phyloP scores from a whole-genome alignment of 371 early-diverging fungal genomes.

The Funneliformis caledonium region DNA sequence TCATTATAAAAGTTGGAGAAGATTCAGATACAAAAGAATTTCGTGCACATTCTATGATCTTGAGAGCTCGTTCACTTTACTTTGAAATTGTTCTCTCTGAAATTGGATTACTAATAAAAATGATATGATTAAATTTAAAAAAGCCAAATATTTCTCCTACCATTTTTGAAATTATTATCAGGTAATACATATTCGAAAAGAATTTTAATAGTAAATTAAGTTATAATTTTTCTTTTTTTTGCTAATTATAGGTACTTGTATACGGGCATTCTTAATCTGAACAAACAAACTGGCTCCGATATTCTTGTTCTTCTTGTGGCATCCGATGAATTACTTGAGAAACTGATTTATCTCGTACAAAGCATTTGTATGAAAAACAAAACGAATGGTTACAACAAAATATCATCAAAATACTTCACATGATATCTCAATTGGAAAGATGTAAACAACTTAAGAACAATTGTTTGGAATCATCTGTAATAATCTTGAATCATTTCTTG shows the following conservation, averaged over 20 bases:
- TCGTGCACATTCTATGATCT: conserved; percentile 19
- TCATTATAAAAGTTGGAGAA: neutral
- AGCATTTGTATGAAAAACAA: neutral
- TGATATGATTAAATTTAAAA: neutral
- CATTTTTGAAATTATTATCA: conserved; percentile 18
- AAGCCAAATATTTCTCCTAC: conserved; percentile 21
- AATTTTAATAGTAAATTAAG: neutral
- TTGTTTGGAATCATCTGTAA: conserved; percentile 11
- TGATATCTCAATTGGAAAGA: neutral
- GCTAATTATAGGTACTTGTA: conserved; percentile 2
- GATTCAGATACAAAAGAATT: neutral
- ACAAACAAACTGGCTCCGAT: neutral
- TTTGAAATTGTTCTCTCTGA: conserved; percentile 16
- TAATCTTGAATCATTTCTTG: neutral
- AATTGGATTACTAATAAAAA: conserved; percentile 4
- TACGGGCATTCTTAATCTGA: neutral
- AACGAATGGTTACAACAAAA: neutral
- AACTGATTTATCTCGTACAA: neutral
- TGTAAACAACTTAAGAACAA: conserved; percentile 10
- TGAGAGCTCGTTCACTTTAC: conserved; percentile 29
- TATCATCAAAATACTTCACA: neutral
- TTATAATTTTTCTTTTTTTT: conserved; percentile 4
- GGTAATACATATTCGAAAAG: neutral
- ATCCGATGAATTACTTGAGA: conserved; percentile 16
- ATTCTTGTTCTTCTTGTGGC: neutral